phyloP scores from a whole-genome alignment of 2,329 filamentous ascomycete species.

The Cyclaneusma minus region DNA sequence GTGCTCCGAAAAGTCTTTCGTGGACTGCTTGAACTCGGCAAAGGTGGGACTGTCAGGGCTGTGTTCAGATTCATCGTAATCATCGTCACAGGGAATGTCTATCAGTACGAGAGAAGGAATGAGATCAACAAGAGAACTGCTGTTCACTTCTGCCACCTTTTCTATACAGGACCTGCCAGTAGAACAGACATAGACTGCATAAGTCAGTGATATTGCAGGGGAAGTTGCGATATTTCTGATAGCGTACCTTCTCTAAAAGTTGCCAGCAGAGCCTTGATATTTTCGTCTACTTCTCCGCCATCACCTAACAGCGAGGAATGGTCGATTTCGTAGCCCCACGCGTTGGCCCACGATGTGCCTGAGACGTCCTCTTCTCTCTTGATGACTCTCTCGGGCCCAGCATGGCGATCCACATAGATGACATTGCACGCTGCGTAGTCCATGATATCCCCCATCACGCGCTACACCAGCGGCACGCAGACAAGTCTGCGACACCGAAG shows the following conservation, averaged over 20 bases:
- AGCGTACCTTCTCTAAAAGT: slow-evolving; percentile 36
- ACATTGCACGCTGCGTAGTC: slow-evolving; percentile 27
- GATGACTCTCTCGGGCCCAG: slow-evolving; percentile 20
- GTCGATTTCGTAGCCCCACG: slow-evolving; percentile 15
- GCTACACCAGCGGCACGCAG: no score
- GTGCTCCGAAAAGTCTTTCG: slow-evolving; percentile 20
- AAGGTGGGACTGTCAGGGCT: slow-evolving; percentile 8
- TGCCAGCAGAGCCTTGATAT: slow-evolving; percentile 30
- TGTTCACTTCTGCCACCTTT: slow-evolving; percentile 34
- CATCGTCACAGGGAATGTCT: slow-evolving; percentile 30
- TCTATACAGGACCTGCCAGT: slow-evolving; percentile 34
- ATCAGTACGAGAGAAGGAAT: slow-evolving; percentile 39
- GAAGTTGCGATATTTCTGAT: neutral
- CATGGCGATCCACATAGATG: slow-evolving; percentile 26
- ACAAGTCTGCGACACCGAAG: no score
- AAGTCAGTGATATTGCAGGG: slow-evolving; percentile 7
- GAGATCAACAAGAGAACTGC: slow-evolving; percentile 25
- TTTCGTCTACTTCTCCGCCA: slow-evolving; percentile 26
- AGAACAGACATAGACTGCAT: slow-evolving; percentile 35
- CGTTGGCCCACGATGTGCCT: slow-evolving; percentile 14
- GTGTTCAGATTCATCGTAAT: no score
- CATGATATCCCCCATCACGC: no score
- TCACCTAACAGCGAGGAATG: no score
- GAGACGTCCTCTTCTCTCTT: slow-evolving; percentile 17
- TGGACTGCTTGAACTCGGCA: slow-evolving; percentile 12